Conservation (phyloP, 2,329 filamentous ascomycete genomes). For the Nemania bipapillata region DNA sequence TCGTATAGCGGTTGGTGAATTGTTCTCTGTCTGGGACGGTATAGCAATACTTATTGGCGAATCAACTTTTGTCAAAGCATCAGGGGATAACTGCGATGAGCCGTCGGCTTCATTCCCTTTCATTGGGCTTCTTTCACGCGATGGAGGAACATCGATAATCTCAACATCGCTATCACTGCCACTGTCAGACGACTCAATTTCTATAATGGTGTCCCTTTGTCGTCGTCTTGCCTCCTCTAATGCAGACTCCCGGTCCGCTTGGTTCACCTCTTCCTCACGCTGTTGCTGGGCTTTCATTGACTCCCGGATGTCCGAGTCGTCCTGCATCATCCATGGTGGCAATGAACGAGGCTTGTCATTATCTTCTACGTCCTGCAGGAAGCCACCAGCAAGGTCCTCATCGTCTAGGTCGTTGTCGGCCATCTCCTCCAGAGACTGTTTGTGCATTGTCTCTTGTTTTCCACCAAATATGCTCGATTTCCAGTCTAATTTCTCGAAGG, state of each 20-base stretch:
- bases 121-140: conserved; percentile 46
- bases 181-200: conserved; percentile 69
- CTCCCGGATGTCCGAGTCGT: conserved; percentile 73
- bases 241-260: conserved; percentile 69
- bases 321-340: conserved; percentile 76
- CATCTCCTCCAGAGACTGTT: conserved; percentile 38
- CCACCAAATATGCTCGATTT: conserved; percentile 69
- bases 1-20: conserved; percentile 30
- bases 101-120: conserved; percentile 28
- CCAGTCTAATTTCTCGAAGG: conserved; percentile 86
- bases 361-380: conserved; percentile 48
- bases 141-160: conserved; percentile 63
- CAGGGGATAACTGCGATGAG: conserved; percentile 36
- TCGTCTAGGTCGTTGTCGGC: conserved; percentile 26
- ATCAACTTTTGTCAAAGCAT: conserved; percentile 40
- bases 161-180: conserved; percentile 66
- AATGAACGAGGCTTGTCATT: conserved; percentile 67
- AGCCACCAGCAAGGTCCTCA: conserved; percentile 53
- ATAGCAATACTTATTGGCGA: conserved; percentile 38
- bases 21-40: conserved; percentile 26
- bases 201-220: conserved; percentile 64
- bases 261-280: conserved; percentile 69
- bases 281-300: conserved; percentile 68
- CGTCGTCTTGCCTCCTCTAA: conserved; percentile 63
- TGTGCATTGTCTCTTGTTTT: conserved; percentile 48